Base-by-base conservation (phyloP, 2,329 filamentous ascomycete species). In the Coleophoma eucalyptorum region DNA sequence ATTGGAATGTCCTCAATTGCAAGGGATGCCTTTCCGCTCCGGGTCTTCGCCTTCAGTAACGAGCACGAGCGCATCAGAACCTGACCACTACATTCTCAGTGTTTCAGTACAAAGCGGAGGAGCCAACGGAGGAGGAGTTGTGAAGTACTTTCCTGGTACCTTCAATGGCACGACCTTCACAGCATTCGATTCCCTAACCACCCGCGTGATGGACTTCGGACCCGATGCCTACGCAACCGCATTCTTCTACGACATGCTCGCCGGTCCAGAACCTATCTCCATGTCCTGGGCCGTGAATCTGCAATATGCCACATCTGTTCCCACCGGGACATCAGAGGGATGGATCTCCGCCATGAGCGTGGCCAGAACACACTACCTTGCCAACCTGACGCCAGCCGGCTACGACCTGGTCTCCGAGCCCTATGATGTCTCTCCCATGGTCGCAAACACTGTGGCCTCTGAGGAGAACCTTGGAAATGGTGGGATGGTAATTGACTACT, bases 121-220 rank as follows among this genome's bases (percentile, higher is more conserved):
- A 0, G 78, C 78, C 0, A 65, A 75, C 0, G 79, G 79, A 5
- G 79, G 79, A 0, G 78, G 74, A 1, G 70, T 75, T 15, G 71
- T 72, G 1, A 65, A 80, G 60, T 81, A 81, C 61, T 77, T 76
- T 66, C 65, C 75, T 0, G 81, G 82, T 10, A 68, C 65, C 5
- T 84, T 83, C 68, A 82, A 85, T 56, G 81, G 81, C 18, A 83
- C 79, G 0, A 77, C 81, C 60, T 84, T 81, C 50, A 62, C 58
- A 21, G 61, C 73, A 2, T 63, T 65, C 34, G 75, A 77, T 54
- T 57, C 56, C 1, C 21, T 44, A n/a, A 64, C 63, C 5, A 67
- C 68, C 8, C 62, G 69, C 13, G 63, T 75, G 13, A 68, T 69
- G 6, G 72, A 75, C 51, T 74, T 75, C 31, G 70, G 64, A 32